A percentile compares a stretch with the other conserved stretches of the same genome.
Conservation (phyloP, 768 basidiomycete species). For the Tephrocybe sp. region DNA sequence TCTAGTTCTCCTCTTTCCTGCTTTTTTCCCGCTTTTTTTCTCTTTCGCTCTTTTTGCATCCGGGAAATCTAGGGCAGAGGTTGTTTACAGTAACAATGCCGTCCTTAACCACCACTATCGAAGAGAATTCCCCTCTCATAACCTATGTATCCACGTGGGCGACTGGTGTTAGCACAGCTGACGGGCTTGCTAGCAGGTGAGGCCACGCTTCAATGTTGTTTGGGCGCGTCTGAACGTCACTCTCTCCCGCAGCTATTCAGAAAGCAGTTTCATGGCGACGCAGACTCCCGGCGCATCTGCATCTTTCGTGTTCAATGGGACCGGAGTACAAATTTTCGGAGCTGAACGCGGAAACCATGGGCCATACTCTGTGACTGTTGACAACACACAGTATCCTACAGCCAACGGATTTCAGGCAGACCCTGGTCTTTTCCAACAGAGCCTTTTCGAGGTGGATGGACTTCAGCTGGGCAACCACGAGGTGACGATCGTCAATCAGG, state of each 20-base stretch:
- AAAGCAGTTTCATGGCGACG: constrained; percentile 40
- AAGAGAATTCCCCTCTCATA: constrained; percentile 20
- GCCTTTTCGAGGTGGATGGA: constrained; percentile 35
- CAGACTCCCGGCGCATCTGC: constrained; percentile 29
- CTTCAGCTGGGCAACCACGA: constrained; percentile 36
- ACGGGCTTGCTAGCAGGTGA: constrained; percentile 6
- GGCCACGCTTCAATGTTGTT: not conserved
- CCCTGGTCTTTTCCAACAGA: constrained; percentile 36
- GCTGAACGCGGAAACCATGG: constrained; percentile 50
- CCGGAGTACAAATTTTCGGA: constrained; percentile 48
- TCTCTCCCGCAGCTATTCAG: constrained; percentile 28
- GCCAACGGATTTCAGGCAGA: constrained; percentile 27
- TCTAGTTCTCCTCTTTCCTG: not conserved
- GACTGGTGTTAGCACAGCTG: constrained; percentile 7
- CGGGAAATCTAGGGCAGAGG: not conserved
- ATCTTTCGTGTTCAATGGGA: constrained; percentile 49
- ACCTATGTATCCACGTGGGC: constrained; percentile 13
- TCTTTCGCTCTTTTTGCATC: not conserved
- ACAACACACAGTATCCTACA: constrained; percentile 28
- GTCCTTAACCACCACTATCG: constrained; percentile 12
- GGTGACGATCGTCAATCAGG: constrained; percentile 34
- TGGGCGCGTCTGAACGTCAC: not conserved
- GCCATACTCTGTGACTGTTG: constrained; percentile 40
- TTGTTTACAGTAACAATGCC: constrained; percentile 9
- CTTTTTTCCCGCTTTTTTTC: not conserved